Conservation (phyloP, 2,329 filamentous ascomycete genomes). For the Dryadomyces quercus-mongolicae region DNA sequence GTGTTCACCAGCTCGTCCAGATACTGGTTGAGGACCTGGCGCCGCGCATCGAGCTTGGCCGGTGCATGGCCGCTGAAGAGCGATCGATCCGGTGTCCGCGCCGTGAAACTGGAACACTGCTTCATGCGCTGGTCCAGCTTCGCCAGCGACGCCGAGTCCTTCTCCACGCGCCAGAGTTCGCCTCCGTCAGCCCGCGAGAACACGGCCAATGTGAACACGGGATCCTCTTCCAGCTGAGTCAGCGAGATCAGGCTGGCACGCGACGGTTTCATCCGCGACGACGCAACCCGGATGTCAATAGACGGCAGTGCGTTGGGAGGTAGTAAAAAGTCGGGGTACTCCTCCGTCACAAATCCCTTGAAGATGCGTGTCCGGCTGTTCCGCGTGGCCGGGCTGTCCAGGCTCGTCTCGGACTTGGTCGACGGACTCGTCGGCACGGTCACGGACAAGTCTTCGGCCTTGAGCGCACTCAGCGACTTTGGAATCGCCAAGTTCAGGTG, state of each 20-base stretch:
- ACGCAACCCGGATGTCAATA: conserved; percentile 77
- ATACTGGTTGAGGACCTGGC: conserved; percentile 70
- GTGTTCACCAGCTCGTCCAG: conserved; percentile 78
- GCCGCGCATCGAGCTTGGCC: conserved; percentile 80
- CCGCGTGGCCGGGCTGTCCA: conserved; percentile 21
- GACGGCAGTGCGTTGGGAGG: conserved; percentile 81
- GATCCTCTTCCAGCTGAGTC: conserved; percentile 76
- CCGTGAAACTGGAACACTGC: conserved; percentile 57
- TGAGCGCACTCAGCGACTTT: conserved; percentile 25
- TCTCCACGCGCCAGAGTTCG: conserved; percentile 91
- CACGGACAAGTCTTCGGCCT: conserved; percentile 13
- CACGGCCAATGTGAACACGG: conserved; percentile 83
- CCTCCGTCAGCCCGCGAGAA: conserved; percentile 62
- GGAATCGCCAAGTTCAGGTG: conserved; percentile 26
- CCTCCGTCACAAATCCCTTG: conserved; percentile 68
- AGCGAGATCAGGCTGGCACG: conserved; percentile 71
- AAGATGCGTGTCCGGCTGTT: conserved; percentile 44
- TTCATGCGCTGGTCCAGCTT: conserved; percentile 74
- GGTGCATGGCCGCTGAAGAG: conserved; percentile 89
- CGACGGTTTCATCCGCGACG: conserved; percentile 88
- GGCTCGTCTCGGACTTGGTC: conserved; percentile 14
- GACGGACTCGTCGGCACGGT: conserved; percentile 14
- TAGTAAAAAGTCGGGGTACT: conserved; percentile 75
- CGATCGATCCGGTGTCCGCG: conserved; percentile 68
- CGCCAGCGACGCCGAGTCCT: conserved; percentile 71